These are phyloP conservation scores for Teunomyces tritomae DNA, from an alignment of 805 yeast genomes.

Conservation along the genomic window DNA sequence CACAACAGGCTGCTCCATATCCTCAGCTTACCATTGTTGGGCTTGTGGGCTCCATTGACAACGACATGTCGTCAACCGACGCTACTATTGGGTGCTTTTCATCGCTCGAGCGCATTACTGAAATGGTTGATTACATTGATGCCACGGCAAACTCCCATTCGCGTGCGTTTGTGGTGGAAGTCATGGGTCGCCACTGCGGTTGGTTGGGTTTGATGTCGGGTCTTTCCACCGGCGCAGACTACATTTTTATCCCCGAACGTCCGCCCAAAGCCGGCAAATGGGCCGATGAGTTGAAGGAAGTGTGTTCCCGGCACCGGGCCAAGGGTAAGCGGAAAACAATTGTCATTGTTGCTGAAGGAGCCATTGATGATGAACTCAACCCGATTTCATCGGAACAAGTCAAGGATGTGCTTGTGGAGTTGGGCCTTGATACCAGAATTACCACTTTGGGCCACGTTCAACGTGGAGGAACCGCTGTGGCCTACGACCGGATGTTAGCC, in stretches of 20 bases:
- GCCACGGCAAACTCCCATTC: slow-evolving; percentile 84
- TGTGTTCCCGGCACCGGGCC: slow-evolving; percentile 60
- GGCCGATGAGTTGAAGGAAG: slow-evolving; percentile 64
- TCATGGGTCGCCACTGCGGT: slow-evolving; percentile 89
- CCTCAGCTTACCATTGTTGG: slow-evolving; percentile 68
- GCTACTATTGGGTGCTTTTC: slow-evolving; percentile 81
- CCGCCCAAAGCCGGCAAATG: slow-evolving; percentile 65
- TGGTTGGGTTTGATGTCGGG: slow-evolving; percentile 86
- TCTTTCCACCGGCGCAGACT: slow-evolving; percentile 76
- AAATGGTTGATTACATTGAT: slow-evolving; percentile 76
- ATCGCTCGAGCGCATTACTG: slow-evolving; percentile 71
- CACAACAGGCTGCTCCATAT: slow-evolving; percentile 45
- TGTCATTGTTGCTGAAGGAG: slow-evolving; percentile 84
- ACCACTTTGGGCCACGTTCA: slow-evolving; percentile 80
- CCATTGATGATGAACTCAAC: slow-evolving; percentile 63
- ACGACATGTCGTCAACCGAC: slow-evolving; percentile 82
- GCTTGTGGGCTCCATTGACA: slow-evolving; percentile 79
- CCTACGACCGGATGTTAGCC: slow-evolving; percentile 68
- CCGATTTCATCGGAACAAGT: slow-evolving; percentile 69
- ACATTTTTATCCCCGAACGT: slow-evolving; percentile 74
- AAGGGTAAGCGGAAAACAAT: slow-evolving; percentile 77
- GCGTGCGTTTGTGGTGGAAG: slow-evolving; percentile 80
- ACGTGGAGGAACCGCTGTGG: slow-evolving; percentile 81
- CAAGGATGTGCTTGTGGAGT: slow-evolving; percentile 58
- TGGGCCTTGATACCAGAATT: slow-evolving; percentile 75